Evolutionary conservation across 1,284 basidiomycete genomes (phyloP).

Genomic region (Sporisorium iseilematis-ciliati): DNA sequence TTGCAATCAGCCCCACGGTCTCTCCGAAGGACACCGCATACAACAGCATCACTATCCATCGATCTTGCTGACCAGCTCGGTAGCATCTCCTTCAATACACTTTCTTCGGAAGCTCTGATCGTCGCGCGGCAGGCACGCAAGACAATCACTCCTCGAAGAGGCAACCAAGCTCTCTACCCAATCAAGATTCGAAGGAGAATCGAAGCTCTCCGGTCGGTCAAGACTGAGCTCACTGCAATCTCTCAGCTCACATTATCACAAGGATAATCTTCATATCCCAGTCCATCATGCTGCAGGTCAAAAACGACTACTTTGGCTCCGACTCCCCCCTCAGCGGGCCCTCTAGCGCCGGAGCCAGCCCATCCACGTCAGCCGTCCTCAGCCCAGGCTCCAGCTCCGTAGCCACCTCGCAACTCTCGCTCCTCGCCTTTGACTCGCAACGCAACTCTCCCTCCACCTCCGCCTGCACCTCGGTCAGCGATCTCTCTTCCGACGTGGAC

Average conservation of each 20-base stretch:
- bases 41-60: neutral
- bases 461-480: conserved; percentile 49
- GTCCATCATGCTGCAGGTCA: conserved; percentile 18
- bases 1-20: neutral
- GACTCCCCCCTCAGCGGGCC: conserved; percentile 24
- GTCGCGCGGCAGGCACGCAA: conserved; percentile 16
- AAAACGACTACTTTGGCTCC: conserved; percentile 42
- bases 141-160: neutral
- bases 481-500: conserved; percentile 33
- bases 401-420: conserved; percentile 37
- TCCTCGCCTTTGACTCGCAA: conserved; percentile 29
- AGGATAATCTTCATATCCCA: neutral
- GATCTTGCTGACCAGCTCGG: neutral
- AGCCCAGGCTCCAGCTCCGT: conserved; percentile 39
- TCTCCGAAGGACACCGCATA: neutral
- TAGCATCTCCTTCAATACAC: neutral
- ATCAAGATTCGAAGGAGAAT: too few species aligned
- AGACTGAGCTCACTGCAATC: too few species aligned
- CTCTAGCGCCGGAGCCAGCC: conserved; percentile 37
- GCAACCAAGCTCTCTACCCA: too few species aligned
- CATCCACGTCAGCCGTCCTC: conserved; percentile 27
- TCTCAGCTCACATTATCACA: too few species aligned
- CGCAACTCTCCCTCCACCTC: conserved; percentile 39
- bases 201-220: neutral
- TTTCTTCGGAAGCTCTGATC: neutral